A percentile compares a stretch with the other conserved stretches of the same genome.
These are phyloP conservation scores for Parastagonospora avenae DNA, from an alignment of 2,329 filamentous ascomycete species.

Conservation along the genomic window DNA sequence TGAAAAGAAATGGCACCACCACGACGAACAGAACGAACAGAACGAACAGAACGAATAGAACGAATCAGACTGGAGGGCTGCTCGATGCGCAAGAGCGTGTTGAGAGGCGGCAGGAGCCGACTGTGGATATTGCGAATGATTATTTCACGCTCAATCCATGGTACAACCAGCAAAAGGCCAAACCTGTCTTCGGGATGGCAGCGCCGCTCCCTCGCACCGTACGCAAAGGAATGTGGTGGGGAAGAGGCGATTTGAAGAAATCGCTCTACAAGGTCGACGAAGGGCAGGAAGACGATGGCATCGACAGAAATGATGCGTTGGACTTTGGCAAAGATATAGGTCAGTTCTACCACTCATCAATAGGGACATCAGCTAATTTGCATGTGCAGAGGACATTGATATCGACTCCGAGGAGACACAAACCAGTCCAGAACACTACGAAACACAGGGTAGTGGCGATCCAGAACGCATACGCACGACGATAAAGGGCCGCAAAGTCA, in stretches of 20 bases:
- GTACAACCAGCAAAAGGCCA: slow-evolving; percentile 58
- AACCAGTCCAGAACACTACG: slow-evolving; percentile 3
- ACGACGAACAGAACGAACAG: slow-evolving; percentile 6
- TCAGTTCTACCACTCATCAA: slow-evolving; percentile 6
- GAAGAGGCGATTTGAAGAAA: slow-evolving; percentile 51
- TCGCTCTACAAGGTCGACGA: slow-evolving; percentile 28
- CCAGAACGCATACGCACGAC: slow-evolving; percentile 18
- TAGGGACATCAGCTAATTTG: background rate
- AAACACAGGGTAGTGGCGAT: background rate
- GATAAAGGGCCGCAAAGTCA: slow-evolving; percentile 16
- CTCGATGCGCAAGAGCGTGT: slow-evolving; percentile 18
- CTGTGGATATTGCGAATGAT: slow-evolving; percentile 55
- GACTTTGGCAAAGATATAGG: slow-evolving; percentile 16
- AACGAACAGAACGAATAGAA: slow-evolving; percentile 14
- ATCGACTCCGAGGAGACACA: slow-evolving; percentile 20
- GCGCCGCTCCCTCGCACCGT: slow-evolving; percentile 61
- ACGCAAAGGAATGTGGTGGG: slow-evolving; percentile 57
- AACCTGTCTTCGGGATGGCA: slow-evolving; percentile 60
- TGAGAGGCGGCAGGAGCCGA: slow-evolving; percentile 33
- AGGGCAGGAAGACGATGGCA: slow-evolving; percentile 14
- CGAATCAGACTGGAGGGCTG: slow-evolving; percentile 16
- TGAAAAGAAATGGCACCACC: slow-evolving; percentile 7
- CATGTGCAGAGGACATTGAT: slow-evolving; percentile 9
- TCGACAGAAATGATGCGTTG: slow-evolving; percentile 23
- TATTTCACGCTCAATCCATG: slow-evolving; percentile 60